phyloP scores from a whole-genome alignment of 805 yeast genomes.

The Candida coleopterorum region DNA sequence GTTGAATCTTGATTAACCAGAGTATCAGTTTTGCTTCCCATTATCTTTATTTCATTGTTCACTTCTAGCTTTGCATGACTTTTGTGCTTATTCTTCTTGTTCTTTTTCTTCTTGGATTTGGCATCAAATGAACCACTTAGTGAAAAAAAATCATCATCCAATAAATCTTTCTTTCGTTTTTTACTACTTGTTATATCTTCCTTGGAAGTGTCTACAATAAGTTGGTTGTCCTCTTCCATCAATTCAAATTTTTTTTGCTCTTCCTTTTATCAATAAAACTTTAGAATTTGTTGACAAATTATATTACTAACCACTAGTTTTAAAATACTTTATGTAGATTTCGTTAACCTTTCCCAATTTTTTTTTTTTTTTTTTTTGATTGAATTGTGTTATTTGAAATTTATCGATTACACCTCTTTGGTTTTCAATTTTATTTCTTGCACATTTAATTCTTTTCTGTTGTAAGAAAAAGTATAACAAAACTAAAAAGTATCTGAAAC shows the following conservation, averaged over 20 bases:
- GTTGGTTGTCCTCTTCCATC: constrained; percentile 1
- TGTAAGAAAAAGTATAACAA: background rate
- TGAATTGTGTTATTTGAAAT: too few relatives aligned
- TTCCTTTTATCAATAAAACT: too few relatives aligned
- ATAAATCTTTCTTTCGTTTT: constrained; percentile 5
- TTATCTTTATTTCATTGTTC: too few relatives aligned
- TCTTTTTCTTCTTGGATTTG: constrained; percentile 13
- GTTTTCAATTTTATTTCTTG: background rate
- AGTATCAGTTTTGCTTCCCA: background rate
- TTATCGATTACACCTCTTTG: background rate
- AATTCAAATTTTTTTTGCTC: too few relatives aligned
- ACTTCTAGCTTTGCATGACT: background rate
- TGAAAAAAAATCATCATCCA: constrained; percentile 30
- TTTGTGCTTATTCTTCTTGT: constrained; percentile 5
- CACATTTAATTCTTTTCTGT: background rate
- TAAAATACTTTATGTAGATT: too few relatives aligned
- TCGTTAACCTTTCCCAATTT: too few relatives aligned
- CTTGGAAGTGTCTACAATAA: background rate
- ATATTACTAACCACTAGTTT: too few relatives aligned
- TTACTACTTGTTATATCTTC: background rate
- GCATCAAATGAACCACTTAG: constrained; percentile 11
- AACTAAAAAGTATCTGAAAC: background rate
- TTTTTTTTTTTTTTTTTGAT: too few relatives aligned
- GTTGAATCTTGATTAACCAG: background rate
- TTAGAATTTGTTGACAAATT: too few relatives aligned